These are phyloP conservation scores for Anisodus acutangulus DNA, from an alignment of 257 asterid species.

Conservation along the genomic window DNA sequence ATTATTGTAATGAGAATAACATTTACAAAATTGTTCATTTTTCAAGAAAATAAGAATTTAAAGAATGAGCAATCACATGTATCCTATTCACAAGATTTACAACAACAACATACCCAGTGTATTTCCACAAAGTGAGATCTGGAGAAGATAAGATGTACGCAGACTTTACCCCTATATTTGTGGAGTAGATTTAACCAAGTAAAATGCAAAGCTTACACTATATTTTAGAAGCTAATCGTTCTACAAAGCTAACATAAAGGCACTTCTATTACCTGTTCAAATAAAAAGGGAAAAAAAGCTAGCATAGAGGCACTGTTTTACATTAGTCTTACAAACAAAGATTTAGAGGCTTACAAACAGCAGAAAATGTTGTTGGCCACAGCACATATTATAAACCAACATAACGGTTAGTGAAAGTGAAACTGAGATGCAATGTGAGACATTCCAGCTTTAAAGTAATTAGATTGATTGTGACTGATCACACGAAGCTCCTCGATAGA, in stretches of 20 bases:
- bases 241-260: neutral
- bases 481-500: neutral
- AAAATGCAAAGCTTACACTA: neutral
- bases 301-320: neutral
- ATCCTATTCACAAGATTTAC: neutral
- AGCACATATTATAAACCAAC: neutral
- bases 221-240: neutral
- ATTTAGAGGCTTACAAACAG: neutral
- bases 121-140: too few relatives aligned
- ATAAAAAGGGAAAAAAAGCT: too few relatives aligned
- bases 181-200: neutral
- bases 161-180: too few relatives aligned
- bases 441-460: neutral
- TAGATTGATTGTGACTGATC: neutral
- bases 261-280: too few relatives aligned
- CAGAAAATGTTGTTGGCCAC: slow-evolving; percentile 1
- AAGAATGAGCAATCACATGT: neutral
- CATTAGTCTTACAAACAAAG: neutral
- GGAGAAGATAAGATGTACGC: too few relatives aligned
- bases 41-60: neutral
- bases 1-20: neutral
- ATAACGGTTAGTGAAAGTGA: neutral
- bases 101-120: too few relatives aligned
- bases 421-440: slow-evolving; percentile 15
- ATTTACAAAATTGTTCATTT: neutral